Conservation (phyloP, 1,139 yeast genomes). For the Sugiyamaella xylanicola region DNA sequence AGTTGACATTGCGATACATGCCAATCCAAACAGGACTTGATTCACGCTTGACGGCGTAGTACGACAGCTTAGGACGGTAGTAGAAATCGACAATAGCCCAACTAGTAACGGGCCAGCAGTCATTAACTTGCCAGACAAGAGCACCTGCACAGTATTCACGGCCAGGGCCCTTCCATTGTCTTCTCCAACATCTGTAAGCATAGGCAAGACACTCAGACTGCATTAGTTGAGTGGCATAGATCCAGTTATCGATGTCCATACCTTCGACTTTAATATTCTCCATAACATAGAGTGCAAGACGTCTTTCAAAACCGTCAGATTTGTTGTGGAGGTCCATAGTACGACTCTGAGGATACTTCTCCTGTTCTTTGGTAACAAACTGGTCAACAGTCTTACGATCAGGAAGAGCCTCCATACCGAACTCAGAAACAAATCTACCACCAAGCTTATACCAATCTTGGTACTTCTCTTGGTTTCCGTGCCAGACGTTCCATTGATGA, state of each 20-base stretch:
- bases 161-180: constrained; percentile 48
- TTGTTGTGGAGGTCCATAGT: constrained; percentile 47
- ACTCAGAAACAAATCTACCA: constrained; percentile 52
- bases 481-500: constrained; percentile 58
- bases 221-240: constrained; percentile 53
- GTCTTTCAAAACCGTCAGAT: constrained; percentile 50
- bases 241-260: constrained; percentile 48
- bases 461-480: constrained; percentile 50
- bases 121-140: constrained; percentile 55
- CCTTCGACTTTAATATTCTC: constrained; percentile 46
- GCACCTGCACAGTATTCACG: constrained; percentile 48
- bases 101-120: constrained; percentile 54
- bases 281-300: constrained; percentile 50
- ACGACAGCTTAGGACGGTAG: constrained; percentile 49
- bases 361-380: constrained; percentile 42
- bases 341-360: constrained; percentile 47
- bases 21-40: constrained; percentile 45
- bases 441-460: constrained; percentile 50
- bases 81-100: constrained; percentile 52
- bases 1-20: constrained; percentile 40
- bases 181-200: constrained; percentile 52
- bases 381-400: constrained; percentile 39
- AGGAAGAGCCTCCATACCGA: constrained; percentile 53
- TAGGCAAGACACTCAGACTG: constrained; percentile 53
- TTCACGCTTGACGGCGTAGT: constrained; percentile 52